Base-by-base conservation (phyloP, 768 basidiomycete species). In the Artomyces pyxidatus region DNA sequence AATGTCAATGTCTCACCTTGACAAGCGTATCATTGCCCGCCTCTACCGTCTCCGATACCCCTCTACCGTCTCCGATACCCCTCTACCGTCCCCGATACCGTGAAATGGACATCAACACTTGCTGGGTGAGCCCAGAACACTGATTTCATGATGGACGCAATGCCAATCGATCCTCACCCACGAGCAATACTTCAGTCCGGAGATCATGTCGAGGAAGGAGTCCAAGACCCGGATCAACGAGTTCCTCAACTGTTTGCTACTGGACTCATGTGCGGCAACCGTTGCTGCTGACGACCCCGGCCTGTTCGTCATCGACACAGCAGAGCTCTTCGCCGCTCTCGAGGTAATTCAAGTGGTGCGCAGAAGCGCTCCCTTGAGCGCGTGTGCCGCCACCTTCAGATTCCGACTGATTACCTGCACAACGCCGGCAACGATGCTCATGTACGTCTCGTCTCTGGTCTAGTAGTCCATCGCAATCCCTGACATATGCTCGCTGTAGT, bases 341-440 rank as follows among this genome's bases (percentile, higher is more conserved):
- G 76, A 84, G 88, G 87, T 7, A 74, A 77, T 50, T 67, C 68
- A n/a, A n/a, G n/a, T 1, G 63, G 70, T 3, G 69, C 69, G 44
- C 73, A 83, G 61, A 72, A 74, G 37, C 66, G 76, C 41, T 67
- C 70, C 1, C 73, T 94, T 19, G 76, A 76, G 52, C 75, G 78
- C 32, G 72, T 81, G 26, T 86, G 83, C 63, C 67, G 69, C 40
- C 76, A 81, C 45, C 71, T 93, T 19, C 75, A 79, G 43, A 71
- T 90, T 43, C 54, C 66, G 0, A 75, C 77, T 1, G 55, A 71
- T 28, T 69, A 72, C 56, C 65, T 85, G 49, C 91, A 91, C 71
- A 94, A 93, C 59, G 88, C 87, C 1, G 89, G 88, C 0, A 92
- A 91, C 59, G 88, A 92, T 62, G 88, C 89, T 1, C 74, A 84